phyloP scores from a whole-genome alignment of 805 yeast genomes.

The Metschnikowia aberdeeniae region DNA sequence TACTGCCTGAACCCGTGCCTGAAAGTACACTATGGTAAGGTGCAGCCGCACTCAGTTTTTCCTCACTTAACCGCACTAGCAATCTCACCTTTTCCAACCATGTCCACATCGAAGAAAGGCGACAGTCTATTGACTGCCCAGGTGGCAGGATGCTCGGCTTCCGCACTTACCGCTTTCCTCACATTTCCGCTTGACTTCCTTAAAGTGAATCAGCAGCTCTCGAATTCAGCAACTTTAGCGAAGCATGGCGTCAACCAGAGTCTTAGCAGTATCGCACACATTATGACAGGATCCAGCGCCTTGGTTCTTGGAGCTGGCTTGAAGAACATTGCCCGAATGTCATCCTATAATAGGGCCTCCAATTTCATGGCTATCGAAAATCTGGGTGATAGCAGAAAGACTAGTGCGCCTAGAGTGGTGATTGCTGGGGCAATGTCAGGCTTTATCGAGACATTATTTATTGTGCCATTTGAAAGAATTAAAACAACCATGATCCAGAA shows the following conservation, averaged over 20 bases:
- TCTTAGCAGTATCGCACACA: slow-evolving; percentile 31
- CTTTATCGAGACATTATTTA: slow-evolving; percentile 70
- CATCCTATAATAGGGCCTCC: slow-evolving; percentile 70
- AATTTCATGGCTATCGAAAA: slow-evolving; percentile 55
- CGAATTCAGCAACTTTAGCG: slow-evolving; percentile 36
- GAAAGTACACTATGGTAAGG: background rate
- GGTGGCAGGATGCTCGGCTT: slow-evolving; percentile 59
- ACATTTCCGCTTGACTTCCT: slow-evolving; percentile 71
- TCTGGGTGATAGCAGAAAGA: slow-evolving; percentile 44
- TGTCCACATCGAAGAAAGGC: slow-evolving; percentile 12
- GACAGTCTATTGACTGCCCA: slow-evolving; percentile 52
- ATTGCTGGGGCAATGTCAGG: slow-evolving; percentile 87
- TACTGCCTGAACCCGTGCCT: no score
- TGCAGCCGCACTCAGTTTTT: slow-evolving; percentile 3
- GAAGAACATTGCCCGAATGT: slow-evolving; percentile 70
- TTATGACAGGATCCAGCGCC: slow-evolving; percentile 65
- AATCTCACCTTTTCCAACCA: background rate
- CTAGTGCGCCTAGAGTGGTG: slow-evolving; percentile 75
- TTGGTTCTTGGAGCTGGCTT: slow-evolving; percentile 68
- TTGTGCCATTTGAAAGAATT: slow-evolving; percentile 88
- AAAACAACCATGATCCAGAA: slow-evolving; percentile 79
- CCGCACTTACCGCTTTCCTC: slow-evolving; percentile 56
- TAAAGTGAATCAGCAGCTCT: slow-evolving; percentile 62
- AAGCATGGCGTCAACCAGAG: slow-evolving; percentile 34
- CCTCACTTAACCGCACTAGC: background rate